These are phyloP conservation scores for Closterium sp. DNA, from an alignment of 139 green algal genomes.

Conservation along the genomic window DNA sequence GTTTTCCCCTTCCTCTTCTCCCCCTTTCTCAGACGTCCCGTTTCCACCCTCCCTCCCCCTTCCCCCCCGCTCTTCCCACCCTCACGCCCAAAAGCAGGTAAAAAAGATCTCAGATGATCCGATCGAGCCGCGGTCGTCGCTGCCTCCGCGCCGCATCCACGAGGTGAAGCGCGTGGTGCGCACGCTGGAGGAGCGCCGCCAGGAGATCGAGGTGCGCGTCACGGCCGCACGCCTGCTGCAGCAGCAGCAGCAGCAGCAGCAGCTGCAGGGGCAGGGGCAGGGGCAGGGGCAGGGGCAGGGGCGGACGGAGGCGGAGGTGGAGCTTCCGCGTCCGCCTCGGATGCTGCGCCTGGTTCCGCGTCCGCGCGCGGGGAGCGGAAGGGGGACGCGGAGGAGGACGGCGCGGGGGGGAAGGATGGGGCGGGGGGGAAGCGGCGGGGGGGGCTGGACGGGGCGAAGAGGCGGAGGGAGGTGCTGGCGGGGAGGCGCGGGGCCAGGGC, in stretches of 20 bases:
- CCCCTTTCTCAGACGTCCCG: too few species aligned
- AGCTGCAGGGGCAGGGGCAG: neutral
- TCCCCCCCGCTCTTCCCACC: neutral
- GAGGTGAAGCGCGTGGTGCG: constrained; percentile 12
- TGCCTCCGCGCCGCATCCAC: neutral
- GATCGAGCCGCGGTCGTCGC: neutral
- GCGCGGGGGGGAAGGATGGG: neutral
- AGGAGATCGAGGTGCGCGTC: constrained; percentile 36
- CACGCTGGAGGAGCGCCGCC: constrained; percentile 21
- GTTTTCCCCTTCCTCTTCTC: too few species aligned
- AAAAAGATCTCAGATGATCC: neutral
- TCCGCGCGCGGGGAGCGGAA: neutral
- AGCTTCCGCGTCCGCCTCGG: neutral
- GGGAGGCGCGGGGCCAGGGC: constrained; percentile 4
- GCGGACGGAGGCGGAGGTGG: neutral
- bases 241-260: constrained; percentile 16
- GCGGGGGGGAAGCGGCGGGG: neutral
- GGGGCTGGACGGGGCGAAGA: neutral
- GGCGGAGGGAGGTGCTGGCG: neutral
- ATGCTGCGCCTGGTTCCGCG: neutral
- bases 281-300: neutral
- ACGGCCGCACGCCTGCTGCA: constrained; percentile 23
- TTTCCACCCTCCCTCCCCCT: too few species aligned
- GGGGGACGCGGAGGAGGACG: neutral
- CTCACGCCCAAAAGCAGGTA: neutral